Evolutionary conservation across 1,284 basidiomycete genomes (phyloP).

Genomic region (Takashimella tepidaria): DNA sequence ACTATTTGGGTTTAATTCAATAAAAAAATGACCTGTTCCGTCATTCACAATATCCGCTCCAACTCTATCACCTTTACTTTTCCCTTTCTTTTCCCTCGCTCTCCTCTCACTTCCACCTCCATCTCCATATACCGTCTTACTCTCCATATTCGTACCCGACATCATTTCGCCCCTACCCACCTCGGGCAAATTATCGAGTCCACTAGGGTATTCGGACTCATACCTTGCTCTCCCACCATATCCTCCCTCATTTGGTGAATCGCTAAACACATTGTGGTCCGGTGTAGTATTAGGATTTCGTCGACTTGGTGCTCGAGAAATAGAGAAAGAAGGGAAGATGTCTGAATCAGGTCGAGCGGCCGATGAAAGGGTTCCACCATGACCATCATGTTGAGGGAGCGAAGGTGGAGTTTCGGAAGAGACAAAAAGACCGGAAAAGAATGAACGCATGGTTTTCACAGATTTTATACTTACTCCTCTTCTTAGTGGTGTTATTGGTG

Average conservation of each 20-base stretch:
- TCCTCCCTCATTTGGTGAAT: not conserved
- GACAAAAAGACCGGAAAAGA: conserved; percentile 28
- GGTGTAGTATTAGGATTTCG: not conserved
- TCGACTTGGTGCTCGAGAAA: not conserved
- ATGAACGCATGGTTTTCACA: conserved; percentile 29
- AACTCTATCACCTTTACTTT: no score
- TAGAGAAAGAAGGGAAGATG: conserved; percentile 19
- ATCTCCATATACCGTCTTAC: no score
- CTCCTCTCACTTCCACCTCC: no score
- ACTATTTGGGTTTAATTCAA: conserved; percentile 27
- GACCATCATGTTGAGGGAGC: not conserved
- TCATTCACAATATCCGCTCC: no score
- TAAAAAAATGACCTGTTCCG: conserved; percentile 17
- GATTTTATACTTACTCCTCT: conserved; percentile 30
- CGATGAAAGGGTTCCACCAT: not conserved
- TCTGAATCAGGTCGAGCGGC: conserved; percentile 30
- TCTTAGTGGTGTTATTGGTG: conserved; percentile 10
- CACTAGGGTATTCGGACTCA: not conserved
- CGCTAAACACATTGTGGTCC: no score
- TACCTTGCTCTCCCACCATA: not conserved
- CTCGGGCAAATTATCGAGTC: not conserved
- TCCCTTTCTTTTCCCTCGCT: no score
- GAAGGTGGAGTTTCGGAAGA: not conserved
- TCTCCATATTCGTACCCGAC: no score
- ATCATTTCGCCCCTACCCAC: no score